These are phyloP conservation scores for Podospora conica DNA, from an alignment of 495 filamentous ascomycete species.

Conservation along the genomic window DNA sequence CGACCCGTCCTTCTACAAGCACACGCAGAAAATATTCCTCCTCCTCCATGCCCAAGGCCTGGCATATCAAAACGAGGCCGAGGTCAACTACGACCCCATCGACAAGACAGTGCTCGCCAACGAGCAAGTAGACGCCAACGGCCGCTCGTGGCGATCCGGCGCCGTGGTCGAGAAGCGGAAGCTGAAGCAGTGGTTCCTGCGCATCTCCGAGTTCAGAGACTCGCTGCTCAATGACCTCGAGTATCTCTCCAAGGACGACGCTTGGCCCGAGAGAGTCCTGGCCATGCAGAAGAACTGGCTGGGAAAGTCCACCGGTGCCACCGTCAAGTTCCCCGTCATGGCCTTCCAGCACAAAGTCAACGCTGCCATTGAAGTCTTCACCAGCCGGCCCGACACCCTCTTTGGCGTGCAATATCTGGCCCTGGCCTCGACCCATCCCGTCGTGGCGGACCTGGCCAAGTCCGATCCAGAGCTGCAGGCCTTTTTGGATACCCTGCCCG, in stretches of 20 bases:
- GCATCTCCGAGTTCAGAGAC: slow-evolving; percentile 72
- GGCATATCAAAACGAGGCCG: slow-evolving; percentile 70
- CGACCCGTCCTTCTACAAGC: slow-evolving; percentile 76
- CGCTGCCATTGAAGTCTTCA: slow-evolving; percentile 64
- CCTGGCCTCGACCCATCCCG: slow-evolving; percentile 63
- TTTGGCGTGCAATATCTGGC: slow-evolving; percentile 81
- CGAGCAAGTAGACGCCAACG: slow-evolving; percentile 81
- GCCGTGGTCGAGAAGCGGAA: slow-evolving; percentile 74
- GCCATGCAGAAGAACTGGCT: slow-evolving; percentile 88
- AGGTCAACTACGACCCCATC: slow-evolving; percentile 87
- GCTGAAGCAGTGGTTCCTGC: slow-evolving; percentile 86
- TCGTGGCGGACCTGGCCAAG: slow-evolving; percentile 57
- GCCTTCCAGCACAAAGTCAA: slow-evolving; percentile 30
- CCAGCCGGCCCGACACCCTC: slow-evolving; percentile 76
- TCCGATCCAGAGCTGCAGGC: slow-evolving; percentile 52
- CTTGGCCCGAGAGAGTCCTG: slow-evolving; percentile 76
- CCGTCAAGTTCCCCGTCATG: slow-evolving; percentile 59
- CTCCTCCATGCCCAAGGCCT: slow-evolving; percentile 63
- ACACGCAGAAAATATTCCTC: slow-evolving; percentile 81
- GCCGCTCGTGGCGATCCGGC: slow-evolving; percentile 81
- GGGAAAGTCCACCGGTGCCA: slow-evolving; percentile 67
- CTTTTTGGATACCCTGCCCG: slow-evolving; percentile 59
- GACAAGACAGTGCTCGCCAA: slow-evolving; percentile 88
- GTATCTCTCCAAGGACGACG: slow-evolving; percentile 49
- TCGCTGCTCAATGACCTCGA: slow-evolving; percentile 68